Evolutionary conservation across 257 asterid genomes (phyloP), one percentile per base, ranked within the genome.

Genomic region (Paraleonurus japonicus): DNA sequence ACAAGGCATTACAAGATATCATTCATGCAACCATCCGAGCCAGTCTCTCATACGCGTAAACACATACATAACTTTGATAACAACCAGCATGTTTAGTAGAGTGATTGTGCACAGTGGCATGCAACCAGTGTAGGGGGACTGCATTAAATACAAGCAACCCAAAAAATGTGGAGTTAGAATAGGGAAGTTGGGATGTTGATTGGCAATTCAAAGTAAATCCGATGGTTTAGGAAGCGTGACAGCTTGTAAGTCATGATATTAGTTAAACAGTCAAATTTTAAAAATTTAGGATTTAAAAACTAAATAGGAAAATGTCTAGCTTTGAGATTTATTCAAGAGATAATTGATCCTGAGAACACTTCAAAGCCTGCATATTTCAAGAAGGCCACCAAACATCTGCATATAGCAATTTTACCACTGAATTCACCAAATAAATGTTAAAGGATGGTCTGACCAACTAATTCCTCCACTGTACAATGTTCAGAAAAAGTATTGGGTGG

Each of bases 351-450:
- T 67, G 28, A 10, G 22, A 7, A 17, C 11, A 67, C 48, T 48
- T 13, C 62, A 45, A 66, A 48, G 71, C 28, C 59, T 8, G 61
- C 71, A 16, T 47, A 48, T 16, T 65, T 67, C 47, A 26, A 7
- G 30, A 47, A 15, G 27, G 55, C 27, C 24, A 45, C 30, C 22
- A 10, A 66, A 27, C 60, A 47, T 45, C 28, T n/a, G 4, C 15
- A 35, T 69, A 53, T 48, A 70, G 57, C 20, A 70, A 10, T 22
- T 54, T 54, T 69, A 23, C 55, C 16, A 55, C 32, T 22, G 54
- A 20, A 37, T 39, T n/a, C 37, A 33, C 12, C 48, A 16, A 66
- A 48, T n/a, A 27, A 58, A 58, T 17, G 61, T 7, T 19, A 58
- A 45, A 17, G n/a, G 33, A 8, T 45, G 27, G 26, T 66, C 33